A percentile compares a stretch with the other conserved stretches of the same genome.
These are phyloP conservation scores for Psilocybe azurescens DNA, from an alignment of 768 basidiomycete genomes.

Conservation along the genomic window DNA sequence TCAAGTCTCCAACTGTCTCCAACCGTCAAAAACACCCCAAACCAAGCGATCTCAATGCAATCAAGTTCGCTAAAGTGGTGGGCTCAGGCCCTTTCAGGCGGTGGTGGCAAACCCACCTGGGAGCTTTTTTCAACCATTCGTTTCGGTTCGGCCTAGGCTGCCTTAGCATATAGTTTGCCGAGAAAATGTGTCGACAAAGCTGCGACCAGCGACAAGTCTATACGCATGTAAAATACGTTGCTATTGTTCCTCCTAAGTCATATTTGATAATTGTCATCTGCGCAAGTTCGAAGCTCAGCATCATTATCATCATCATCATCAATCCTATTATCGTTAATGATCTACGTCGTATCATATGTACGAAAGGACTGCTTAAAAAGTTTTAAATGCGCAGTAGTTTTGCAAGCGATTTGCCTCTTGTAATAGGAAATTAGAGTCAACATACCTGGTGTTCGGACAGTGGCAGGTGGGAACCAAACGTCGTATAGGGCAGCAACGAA, in stretches of 20 bases:
- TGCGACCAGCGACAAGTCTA: no score
- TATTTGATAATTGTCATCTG: not conserved
- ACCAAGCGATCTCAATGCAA: not conserved
- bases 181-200: no score
- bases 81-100: no score
- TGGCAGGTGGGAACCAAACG: not conserved
- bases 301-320: not conserved
- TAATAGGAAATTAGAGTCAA: not conserved
- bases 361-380: not conserved
- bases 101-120: no score
- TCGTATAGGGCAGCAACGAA: not conserved
- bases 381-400: not conserved
- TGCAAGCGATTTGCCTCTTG: not conserved
- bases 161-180: no score
- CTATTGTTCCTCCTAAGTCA: no score
- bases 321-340: not conserved
- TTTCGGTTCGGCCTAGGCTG: no score
- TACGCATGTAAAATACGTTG: no score
- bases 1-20: not conserved
- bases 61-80: not conserved
- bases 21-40: not conserved
- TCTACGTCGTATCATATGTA: not conserved
- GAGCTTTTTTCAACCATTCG: no score
- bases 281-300: not conserved
- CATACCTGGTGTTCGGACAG: not conserved